These are phyloP conservation scores for Claviceps arundinis DNA, from an alignment of 2,329 filamentous ascomycete species.

Conservation along the genomic window DNA sequence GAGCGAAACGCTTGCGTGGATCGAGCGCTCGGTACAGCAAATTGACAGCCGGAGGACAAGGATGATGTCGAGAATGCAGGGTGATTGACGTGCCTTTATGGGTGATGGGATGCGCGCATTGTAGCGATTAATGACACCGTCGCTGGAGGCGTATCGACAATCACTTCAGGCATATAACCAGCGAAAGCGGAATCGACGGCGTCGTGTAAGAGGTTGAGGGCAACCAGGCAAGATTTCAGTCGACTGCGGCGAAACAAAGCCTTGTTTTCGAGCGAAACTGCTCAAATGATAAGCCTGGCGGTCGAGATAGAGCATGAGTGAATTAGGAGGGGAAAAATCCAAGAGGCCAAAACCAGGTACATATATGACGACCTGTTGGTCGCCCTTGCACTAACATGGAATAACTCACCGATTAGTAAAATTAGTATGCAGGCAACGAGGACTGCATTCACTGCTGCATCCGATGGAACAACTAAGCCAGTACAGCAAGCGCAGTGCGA, in stretches of 20 bases:
- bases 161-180: background rate
- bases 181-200: background rate
- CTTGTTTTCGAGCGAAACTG: background rate
- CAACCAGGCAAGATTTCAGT: background rate
- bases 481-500: background rate
- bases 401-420: slow-evolving; percentile 4
- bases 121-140: slow-evolving; percentile 7
- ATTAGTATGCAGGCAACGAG: background rate
- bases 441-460: background rate
- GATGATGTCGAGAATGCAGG: background rate
- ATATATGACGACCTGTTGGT: slow-evolving; percentile 1
- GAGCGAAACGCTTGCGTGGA: background rate
- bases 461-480: slow-evolving; percentile 1
- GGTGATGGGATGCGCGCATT: slow-evolving; percentile 11
- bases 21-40: background rate
- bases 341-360: background rate
- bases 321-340: background rate
- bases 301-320: background rate
- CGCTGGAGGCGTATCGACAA: slow-evolving; percentile 1
- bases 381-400: slow-evolving; percentile 7
- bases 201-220: background rate
- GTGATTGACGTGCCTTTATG: slow-evolving; percentile 6
- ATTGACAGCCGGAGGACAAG: slow-evolving; percentile 2
- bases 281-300: background rate
- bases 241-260: background rate